A percentile compares a stretch with the other conserved stretches of the same genome.
Conservation (phyloP, 805 yeast species). For the Candida arabinofermentans region DNA sequence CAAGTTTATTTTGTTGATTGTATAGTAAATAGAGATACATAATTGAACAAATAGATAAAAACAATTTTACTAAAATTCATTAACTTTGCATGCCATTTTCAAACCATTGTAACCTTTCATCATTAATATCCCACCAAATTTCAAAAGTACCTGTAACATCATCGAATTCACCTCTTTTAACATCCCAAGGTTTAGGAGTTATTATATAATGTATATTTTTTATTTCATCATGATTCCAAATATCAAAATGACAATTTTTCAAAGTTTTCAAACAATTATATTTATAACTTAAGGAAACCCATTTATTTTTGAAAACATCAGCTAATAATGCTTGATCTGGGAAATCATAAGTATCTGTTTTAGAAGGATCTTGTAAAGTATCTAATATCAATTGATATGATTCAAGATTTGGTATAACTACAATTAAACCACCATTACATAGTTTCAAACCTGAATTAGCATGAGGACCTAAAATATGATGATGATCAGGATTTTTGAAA, state of each 20-base stretch:
- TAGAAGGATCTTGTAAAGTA: conserved; percentile 36
- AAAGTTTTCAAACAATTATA: conserved; percentile 58
- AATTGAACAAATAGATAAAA: no score
- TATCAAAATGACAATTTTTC: conserved; percentile 37
- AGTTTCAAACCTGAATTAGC: conserved; percentile 39
- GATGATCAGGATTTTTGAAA: neutral
- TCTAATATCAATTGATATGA: conserved; percentile 37
- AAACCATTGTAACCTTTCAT: conserved; percentile 26
- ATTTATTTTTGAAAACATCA: conserved; percentile 46
- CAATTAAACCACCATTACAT: conserved; percentile 58
- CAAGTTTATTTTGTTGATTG: no score
- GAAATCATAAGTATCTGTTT: conserved; percentile 43
- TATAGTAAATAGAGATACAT: no score
- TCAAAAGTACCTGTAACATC: conserved; percentile 47
- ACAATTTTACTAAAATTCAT: no score
- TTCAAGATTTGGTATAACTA: conserved; percentile 40
- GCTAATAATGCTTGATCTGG: conserved; percentile 56
- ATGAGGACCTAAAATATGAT: conserved; percentile 38
- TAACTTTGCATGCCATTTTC: neutral
- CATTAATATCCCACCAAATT: conserved; percentile 47
- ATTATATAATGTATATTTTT: conserved; percentile 56
- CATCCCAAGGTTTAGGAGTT: conserved; percentile 61
- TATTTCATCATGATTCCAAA: conserved; percentile 46
- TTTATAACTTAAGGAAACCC: conserved; percentile 50
- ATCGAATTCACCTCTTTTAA: conserved; percentile 22